phyloP scores from a whole-genome alignment of 768 basidiomycete genomes.

The Tricholoma matsutake region DNA sequence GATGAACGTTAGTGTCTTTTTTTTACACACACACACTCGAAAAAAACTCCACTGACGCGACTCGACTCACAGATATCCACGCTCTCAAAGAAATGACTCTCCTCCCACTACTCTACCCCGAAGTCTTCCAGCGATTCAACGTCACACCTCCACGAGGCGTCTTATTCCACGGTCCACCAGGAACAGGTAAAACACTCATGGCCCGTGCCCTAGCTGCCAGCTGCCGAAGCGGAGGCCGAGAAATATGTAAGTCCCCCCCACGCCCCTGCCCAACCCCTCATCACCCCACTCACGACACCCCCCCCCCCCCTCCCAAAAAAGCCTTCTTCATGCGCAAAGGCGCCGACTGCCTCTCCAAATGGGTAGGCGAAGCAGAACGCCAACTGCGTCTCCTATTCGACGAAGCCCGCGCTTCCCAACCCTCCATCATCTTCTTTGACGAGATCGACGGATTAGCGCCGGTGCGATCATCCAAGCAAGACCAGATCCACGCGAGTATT shows the following conservation, averaged over 20 bases:
- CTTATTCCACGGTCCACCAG: constrained; percentile 96
- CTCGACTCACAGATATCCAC: constrained; percentile 89
- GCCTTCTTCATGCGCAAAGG: constrained; percentile 99
- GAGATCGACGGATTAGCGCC: constrained; percentile 99
- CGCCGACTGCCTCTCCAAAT: constrained; percentile 96
- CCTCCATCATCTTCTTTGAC: constrained; percentile 98
- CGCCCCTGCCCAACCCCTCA: neutral
- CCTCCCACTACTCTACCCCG: constrained; percentile 91
- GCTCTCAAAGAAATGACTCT: constrained; percentile 98
- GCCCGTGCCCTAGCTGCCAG: constrained; percentile 94
- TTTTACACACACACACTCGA: neutral
- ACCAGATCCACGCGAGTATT: constrained; percentile 97
- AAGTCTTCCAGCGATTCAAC: constrained; percentile 91
- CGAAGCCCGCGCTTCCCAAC: constrained; percentile 88
- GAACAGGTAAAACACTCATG: constrained; percentile 95
- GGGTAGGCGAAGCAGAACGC: constrained; percentile 98
- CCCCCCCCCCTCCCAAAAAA: neutral
- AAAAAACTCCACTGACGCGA: neutral
- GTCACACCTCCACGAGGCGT: constrained; percentile 97
- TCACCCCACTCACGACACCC: neutral
- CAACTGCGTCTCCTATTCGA: constrained; percentile 94
- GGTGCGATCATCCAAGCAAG: constrained; percentile 96
- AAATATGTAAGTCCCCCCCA: constrained; percentile 68
- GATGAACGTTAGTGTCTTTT: constrained; percentile 72
- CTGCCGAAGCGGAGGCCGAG: constrained; percentile 80